Base-by-base conservation (phyloP, 495 filamentous ascomycete species). In the Penicillium diatomitis region DNA sequence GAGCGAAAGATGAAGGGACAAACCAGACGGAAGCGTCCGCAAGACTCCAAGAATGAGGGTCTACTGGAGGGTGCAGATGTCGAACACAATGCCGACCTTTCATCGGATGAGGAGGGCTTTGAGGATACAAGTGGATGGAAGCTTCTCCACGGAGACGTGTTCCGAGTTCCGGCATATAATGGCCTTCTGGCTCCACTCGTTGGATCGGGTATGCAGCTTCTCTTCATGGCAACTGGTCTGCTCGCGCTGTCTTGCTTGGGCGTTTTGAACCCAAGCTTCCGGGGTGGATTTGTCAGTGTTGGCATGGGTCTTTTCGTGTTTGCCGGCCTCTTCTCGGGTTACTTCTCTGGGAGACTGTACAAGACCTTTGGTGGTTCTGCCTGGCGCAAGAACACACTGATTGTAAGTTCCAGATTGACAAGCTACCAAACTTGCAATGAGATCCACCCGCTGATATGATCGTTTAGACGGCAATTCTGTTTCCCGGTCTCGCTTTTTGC, bases 41-140 rank as follows among this genome's bases (percentile, higher is more conserved):
- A 67, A 35, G 76, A 81, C 55, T 81, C 85, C 54, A 72, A 73
- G 30, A 57, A 63, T 4, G 68, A 74, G 33, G 80, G 83, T 6
- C 69, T 90, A 5, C 66, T 91, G 38, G 84, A 88, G 52, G 57
- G 67, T 10, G 73, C 72, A 8, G 83, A 81, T 49, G 71, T 73
- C n/a, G 76, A 81, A 32, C 71, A 70, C 10, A 81, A 81, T 49
- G 79, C 69, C 3, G 86, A 89, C 38, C 56, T 75, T 6, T 78
- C 76, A 3, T 84, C 80, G 9, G 88, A 91, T 47, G 90, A 90
- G 2, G 89, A 95, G 52, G 64, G 72, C 4, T 62, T 88, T 3
- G 90, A 96, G 54, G 90, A 96, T 54, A 76, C 86, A 33, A 88
- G 87, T 12, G 90, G 90, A 36, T 96, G 90, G 90, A 96, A 96